Evolutionary conservation across 208 protist genomes (phyloP).

Genomic region (Naegleria fowleri): DNA sequence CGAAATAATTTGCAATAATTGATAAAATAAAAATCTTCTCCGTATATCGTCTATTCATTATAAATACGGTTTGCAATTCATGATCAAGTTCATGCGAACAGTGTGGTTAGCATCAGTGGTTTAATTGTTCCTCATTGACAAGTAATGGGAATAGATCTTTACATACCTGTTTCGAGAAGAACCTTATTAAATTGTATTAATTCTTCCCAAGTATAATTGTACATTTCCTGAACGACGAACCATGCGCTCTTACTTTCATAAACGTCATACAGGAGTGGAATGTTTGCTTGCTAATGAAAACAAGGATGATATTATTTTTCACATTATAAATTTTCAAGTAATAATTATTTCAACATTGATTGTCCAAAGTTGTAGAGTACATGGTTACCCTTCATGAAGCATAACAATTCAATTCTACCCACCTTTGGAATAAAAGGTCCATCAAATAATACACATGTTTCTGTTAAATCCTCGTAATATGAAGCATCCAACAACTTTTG

Average conservation of each 20-base stretch:
- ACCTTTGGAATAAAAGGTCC: background rate
- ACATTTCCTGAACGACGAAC: background rate
- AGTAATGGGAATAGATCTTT: too few relatives aligned
- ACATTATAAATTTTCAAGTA: background rate
- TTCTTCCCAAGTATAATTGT: background rate
- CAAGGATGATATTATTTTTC: background rate
- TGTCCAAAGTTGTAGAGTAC: too few relatives aligned
- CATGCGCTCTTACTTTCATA: background rate
- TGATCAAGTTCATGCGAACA: too few relatives aligned
- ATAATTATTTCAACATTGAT: too few relatives aligned
- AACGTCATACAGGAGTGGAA: background rate
- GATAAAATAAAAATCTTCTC: conserved; percentile 26
- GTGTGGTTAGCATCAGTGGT: too few relatives aligned
- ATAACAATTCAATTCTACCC: background rate
- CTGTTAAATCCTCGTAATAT: background rate
- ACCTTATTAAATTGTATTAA: background rate
- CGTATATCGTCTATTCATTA: background rate
- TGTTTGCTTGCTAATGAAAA: background rate
- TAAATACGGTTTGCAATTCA: background rate
- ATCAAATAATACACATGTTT: background rate
- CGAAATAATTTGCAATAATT: background rate
- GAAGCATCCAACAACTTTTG: background rate
- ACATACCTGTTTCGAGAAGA: background rate
- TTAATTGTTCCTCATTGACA: too few relatives aligned
- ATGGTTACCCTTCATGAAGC: too few relatives aligned